Conservation (phyloP, 2,329 filamentous ascomycete species). For the Emergomyces pasteurianus region DNA sequence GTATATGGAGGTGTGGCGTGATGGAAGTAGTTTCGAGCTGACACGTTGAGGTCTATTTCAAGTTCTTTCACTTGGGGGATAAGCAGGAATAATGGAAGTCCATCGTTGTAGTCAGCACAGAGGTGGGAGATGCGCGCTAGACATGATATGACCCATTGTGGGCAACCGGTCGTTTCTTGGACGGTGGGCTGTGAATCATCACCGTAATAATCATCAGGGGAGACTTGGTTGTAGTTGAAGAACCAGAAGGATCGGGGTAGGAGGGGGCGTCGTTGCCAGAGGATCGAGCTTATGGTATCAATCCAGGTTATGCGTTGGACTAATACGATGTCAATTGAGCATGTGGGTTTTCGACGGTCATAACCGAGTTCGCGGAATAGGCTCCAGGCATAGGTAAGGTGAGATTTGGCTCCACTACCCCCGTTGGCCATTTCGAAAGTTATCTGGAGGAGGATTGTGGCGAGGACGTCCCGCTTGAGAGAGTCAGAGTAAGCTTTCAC, state of each 20-base stretch:
- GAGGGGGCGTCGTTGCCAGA: neutral
- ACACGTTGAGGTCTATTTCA: neutral
- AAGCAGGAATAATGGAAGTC: neutral
- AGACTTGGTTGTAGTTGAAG: neutral
- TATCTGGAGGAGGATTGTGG: conserved; percentile 1
- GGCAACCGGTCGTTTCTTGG: conserved; percentile 2
- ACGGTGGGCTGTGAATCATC: neutral
- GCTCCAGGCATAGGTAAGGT: neutral
- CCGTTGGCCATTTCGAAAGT: conserved; percentile 1
- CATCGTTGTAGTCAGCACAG: neutral
- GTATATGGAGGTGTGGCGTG: neutral
- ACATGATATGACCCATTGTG: neutral
- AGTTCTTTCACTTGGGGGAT: neutral
- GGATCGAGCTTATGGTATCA: neutral
- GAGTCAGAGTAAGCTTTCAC: neutral
- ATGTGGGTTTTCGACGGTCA: neutral
- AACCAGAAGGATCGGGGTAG: neutral
- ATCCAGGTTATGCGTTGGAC: conserved; percentile 1
- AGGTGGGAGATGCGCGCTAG: conserved; percentile 1
- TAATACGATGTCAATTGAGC: neutral
- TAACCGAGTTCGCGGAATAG: conserved; percentile 1
- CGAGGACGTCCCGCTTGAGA: conserved; percentile 1
- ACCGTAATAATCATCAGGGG: neutral
- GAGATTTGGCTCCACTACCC: neutral
- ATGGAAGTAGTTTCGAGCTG: neutral